Evolutionary conservation across 106 monocot genomes (phyloP).

Genomic region (Apostasia shenzhenica): DNA sequence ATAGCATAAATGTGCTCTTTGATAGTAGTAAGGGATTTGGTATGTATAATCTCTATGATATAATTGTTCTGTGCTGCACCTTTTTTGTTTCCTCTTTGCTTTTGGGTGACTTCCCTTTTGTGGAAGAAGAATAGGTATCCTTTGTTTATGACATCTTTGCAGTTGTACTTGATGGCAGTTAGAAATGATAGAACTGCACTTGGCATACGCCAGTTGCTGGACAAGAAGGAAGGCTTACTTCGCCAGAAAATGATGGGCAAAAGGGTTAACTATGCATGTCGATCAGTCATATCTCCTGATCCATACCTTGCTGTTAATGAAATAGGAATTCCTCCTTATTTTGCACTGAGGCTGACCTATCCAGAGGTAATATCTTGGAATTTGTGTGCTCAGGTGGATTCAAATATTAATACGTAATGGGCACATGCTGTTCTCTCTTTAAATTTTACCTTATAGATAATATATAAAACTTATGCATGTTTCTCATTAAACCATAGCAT

Average conservation of each 20-base stretch:
- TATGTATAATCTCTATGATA: conserved; percentile 17
- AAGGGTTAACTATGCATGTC: conserved; percentile 94
- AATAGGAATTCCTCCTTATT: conserved; percentile 95
- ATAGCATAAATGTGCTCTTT: conserved; percentile 50
- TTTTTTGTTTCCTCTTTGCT: conserved; percentile 7
- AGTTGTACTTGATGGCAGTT: conserved; percentile 17
- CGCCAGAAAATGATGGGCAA: conserved; percentile 99
- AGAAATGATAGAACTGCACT: conserved; percentile 41
- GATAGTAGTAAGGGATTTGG: conserved; percentile 67
- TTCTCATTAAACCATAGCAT: too few species aligned
- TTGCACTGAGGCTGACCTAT: conserved; percentile 87
- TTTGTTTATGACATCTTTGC: background rate
- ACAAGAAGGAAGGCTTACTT: conserved; percentile 79
- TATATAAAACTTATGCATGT: too few species aligned
- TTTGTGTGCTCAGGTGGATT: too few species aligned
- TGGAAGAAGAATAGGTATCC: background rate
- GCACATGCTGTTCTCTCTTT: too few species aligned
- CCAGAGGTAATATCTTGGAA: conserved; percentile 55
- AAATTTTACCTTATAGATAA: too few species aligned
- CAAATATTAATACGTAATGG: background rate
- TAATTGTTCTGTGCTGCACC: background rate
- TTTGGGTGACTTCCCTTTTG: background rate
- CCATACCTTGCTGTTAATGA: conserved; percentile 96
- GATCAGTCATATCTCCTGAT: conserved; percentile 98
- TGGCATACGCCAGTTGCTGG: conserved; percentile 80